Conservation (phyloP, 1,284 basidiomycete species). For the Coniophora puteana region DNA sequence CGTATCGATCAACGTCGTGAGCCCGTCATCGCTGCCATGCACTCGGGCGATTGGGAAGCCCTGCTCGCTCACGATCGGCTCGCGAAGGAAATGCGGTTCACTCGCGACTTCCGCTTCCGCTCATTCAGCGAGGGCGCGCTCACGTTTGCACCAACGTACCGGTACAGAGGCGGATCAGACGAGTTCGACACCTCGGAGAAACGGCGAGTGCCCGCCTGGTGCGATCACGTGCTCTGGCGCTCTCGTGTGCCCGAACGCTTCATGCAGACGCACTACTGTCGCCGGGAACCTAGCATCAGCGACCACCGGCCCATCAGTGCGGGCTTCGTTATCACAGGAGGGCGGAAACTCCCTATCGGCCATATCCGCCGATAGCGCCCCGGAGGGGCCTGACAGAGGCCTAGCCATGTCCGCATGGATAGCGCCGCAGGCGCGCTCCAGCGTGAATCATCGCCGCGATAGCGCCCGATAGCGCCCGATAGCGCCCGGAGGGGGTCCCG, state of each 20-base stretch:
- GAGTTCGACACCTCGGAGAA: slow-evolving; percentile 91
- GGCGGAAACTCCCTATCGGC: too few species aligned
- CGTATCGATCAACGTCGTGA: slow-evolving; percentile 91
- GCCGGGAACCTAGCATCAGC: slow-evolving; percentile 82
- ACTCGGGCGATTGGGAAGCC: slow-evolving; percentile 57
- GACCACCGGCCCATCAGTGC: slow-evolving; percentile 88
- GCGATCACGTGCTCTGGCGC: slow-evolving; percentile 91
- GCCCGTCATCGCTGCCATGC: slow-evolving; percentile 67
- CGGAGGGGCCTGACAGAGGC: slow-evolving; percentile 47
- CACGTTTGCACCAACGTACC: slow-evolving; percentile 90
- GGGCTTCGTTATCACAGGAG: slow-evolving; percentile 63
- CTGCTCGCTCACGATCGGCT: slow-evolving; percentile 87
- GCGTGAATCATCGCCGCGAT: too few species aligned
- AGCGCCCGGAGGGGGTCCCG: too few species aligned
- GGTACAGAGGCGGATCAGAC: slow-evolving; percentile 80
- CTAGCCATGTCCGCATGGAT: slow-evolving; percentile 57
- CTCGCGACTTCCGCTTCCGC: slow-evolving; percentile 83
- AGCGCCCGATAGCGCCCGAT: too few species aligned
- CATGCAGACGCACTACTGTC: slow-evolving; percentile 58
- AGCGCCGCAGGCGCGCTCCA: slow-evolving; percentile 53
- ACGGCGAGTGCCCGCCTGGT: slow-evolving; percentile 90
- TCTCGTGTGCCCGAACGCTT: slow-evolving; percentile 56
- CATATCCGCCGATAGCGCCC: slow-evolving; percentile 60
- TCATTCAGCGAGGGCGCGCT: slow-evolving; percentile 82
- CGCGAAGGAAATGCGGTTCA: slow-evolving; percentile 80